Evolutionary conservation across 2,329 filamentous ascomycete species (phyloP), one percentile per base, ranked within the genome.

Genomic region (Trichoderma breve): DNA sequence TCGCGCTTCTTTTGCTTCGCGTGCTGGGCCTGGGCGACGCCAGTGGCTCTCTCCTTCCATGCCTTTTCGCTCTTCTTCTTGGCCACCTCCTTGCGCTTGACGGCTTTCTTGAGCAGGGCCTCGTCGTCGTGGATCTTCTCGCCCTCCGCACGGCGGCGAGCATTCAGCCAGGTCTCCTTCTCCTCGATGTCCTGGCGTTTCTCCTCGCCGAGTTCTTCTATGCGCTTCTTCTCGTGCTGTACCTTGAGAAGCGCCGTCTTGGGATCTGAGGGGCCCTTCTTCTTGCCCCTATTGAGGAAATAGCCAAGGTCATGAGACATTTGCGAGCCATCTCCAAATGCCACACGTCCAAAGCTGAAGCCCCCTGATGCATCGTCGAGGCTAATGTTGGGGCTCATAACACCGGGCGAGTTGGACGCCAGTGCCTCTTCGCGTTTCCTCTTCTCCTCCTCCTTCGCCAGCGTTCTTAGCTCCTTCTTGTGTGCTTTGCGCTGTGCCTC

Each of bases 41-140:
- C 91, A 32, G 92, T 89, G 51, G 89, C 83, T 63, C 93, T 87
- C 71, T 94, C 92, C 61, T 84, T 87, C 93, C 96, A 98, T 79
- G 96, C 94, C 79, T 92, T 91, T 81, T 94, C 93, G 79, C 93
- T 97, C 89, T 96, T 97, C 83, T 91, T 92, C 89, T 98, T 98
- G 67, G 88, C 85, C 76, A 91, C 90, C 78, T 98, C 94, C 84
- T 97, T 97, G 76, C 95, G 91, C 87, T 98, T 98, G 75, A 98
- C 86, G 0, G 95, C 93, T 86, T 97, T 98, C 86, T 97, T 98
- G 32, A 99, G 87, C 71, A 97, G 83, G 60, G 88, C 90, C 74
- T 94, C 93, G 80, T 97, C 94, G 78, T 98, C 94, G 73, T 90
- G 90, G 39, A 98, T 91, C 79, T 93, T 93, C 79, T 97, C 95